Evolutionary conservation across 441 rosid species (phyloP).

Genomic region (Pelargonium citronellum): DNA sequence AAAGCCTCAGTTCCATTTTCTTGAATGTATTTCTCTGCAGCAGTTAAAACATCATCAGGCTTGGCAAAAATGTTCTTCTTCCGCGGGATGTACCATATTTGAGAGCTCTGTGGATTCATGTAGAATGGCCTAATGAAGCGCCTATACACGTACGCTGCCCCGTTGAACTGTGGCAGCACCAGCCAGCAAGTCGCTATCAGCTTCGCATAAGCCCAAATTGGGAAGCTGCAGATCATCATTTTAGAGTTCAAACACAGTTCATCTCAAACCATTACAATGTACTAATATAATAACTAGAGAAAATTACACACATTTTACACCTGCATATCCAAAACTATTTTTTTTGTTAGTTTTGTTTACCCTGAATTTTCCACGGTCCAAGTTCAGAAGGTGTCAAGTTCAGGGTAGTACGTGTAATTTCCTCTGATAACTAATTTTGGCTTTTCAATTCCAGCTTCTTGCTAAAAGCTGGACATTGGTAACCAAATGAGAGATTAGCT

Average conservation of each 20-base stretch:
- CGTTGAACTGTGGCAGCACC: slow-evolving; percentile 88
- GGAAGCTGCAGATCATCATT: slow-evolving; percentile 12
- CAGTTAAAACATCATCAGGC: slow-evolving; percentile 17
- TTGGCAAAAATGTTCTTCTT: slow-evolving; percentile 14
- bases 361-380: too few species aligned
- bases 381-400: too few species aligned
- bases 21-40: slow-evolving; percentile 21
- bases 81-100: slow-evolving; percentile 19
- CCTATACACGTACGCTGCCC: slow-evolving; percentile 90
- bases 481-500: too few species aligned
- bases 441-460: too few species aligned
- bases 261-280: not conserved
- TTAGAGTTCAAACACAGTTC: too few species aligned
- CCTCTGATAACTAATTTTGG: too few species aligned
- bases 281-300: too few species aligned
- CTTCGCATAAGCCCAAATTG: slow-evolving; percentile 33
- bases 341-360: too few species aligned
- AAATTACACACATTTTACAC: too few species aligned
- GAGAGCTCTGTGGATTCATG: slow-evolving; percentile 16
- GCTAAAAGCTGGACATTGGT: too few species aligned
- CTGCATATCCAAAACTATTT: too few species aligned
- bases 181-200: slow-evolving; percentile 87
- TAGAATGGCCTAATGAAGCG: slow-evolving; percentile 14
- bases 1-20: slow-evolving; percentile 21
- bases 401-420: too few species aligned